A percentile compares a stretch with the other conserved stretches of the same genome.
These are phyloP conservation scores for Alternaria metachromatica DNA, from an alignment of 2,329 filamentous ascomycete species.

Conservation along the genomic window DNA sequence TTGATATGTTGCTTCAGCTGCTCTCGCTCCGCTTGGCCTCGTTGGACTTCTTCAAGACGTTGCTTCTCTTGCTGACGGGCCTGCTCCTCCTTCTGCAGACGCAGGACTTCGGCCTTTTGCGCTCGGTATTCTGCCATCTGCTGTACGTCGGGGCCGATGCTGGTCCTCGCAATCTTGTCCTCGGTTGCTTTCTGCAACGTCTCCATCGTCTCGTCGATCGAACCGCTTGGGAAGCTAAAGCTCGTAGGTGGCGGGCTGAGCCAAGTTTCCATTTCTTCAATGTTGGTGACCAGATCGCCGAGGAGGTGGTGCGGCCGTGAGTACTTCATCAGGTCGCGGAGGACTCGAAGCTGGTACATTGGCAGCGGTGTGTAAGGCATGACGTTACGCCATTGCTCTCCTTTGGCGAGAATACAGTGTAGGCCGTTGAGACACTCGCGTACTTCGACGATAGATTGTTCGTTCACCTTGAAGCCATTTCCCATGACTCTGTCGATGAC, in stretches of 20 bases:
- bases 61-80: neutral
- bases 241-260: neutral
- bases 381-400: conserved; percentile 3
- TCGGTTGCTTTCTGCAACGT: neutral
- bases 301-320: neutral
- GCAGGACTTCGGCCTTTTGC: neutral
- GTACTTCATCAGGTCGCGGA: neutral
- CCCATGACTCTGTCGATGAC: neutral
- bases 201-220: neutral
- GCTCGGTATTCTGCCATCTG: neutral
- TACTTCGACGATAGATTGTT: neutral
- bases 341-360: neutral
- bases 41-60: neutral
- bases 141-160: neutral
- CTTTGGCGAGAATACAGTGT: neutral
- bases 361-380: conserved; percentile 10
- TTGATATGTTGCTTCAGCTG: neutral
- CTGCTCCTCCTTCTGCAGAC: neutral
- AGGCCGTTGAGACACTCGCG: neutral
- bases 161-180: neutral
- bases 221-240: neutral
- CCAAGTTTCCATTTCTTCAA: conserved; percentile 10
- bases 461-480: neutral
- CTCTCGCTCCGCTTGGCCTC: neutral
- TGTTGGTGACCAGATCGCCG: neutral